Base-by-base conservation (phyloP, 768 basidiomycete genomes). In the Mycena albidolilacea region DNA sequence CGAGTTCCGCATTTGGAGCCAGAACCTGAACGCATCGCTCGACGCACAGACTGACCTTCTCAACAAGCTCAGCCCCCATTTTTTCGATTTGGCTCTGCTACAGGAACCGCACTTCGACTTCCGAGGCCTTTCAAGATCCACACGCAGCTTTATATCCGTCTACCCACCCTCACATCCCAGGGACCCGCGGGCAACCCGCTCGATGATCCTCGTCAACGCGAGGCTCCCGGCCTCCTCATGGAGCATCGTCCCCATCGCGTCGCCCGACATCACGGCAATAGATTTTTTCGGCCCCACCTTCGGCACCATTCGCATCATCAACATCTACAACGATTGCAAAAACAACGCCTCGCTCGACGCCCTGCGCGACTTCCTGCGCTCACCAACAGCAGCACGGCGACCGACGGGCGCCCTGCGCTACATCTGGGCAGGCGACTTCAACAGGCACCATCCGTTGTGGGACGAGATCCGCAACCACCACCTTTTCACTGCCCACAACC, bases 21-120 rank as follows among this genome's bases (percentile, higher is more conserved):
- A 77, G 19, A 83, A 83, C 64, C 21, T 82, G 4, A 78, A 79
- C 73, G 78, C 78, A 41, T 82, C 82, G 0, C 59, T 58, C 5
- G 17, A 11, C 1, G 64, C 64, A 1, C 74, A 74, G 46, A 17
- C 30, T 7, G 57, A 74, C 21, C 39, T 79, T 2, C 9, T 75
- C 0, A 14, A 71, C 38, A 60, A 43, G 0, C 37, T 67, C 19
- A 58, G 67, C 1, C 70, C 60, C 0, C 14, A 55, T 6, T 10
- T 43, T 3, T 78, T 63, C 38, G 80, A 83, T 70, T 73, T 84
- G 0, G 63, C 79, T 0, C 55, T 75, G 1, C 39, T 7, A 52
- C 65, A 19, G 78, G 82, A 74, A 55, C 35, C 3, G 55, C 50
- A 14, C n/a, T 1, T 15, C 7, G 77, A 82, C 65, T 55, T 41